Base-by-base conservation (phyloP, 371 early-diverging fungal genomes). In the Gilbertella persicaria region DNA sequence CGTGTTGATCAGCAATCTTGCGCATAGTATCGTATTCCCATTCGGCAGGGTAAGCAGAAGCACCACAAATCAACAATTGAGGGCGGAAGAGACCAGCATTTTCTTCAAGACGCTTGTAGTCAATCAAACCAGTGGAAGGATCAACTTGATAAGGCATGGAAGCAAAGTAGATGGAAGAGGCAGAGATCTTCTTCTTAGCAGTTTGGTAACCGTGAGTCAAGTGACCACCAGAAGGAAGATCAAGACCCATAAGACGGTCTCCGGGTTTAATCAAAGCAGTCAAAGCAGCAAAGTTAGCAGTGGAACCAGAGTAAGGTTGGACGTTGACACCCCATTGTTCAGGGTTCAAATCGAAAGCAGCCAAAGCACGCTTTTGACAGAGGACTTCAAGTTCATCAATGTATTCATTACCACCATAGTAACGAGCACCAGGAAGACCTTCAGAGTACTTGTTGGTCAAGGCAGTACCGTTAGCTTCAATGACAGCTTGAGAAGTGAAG, bases 121-220 rank as follows among this genome's bases (percentile, higher is more conserved):
- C 99, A 51, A 99, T 89, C 39, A 88, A 48, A 38, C 99, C 99
- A 33, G 94, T 96, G 51, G 80, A 66, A 47, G 79, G 66, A 69
- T 94, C 86, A 10, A 95, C 89, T 62, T 91, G 93, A 82, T 99
- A 99, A 29, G 98, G 98, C 92, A 96, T 90, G 25, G 97, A 94
- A 76, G 96, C 92, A 82, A 99, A 99, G 84, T 96, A 99, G 64
- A 94, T 89, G 43, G 98, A 97, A 48, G 94, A 90, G 46, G 95
- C 87, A 29, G 98, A 98, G 68, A 99, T 95, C 87, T 99, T 99
- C 86, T 95, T 98, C 79, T 95, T 97, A 80, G 88, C 89, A 17
- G 99, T 99, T 83, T 99, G 98, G 84, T 96, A 99, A 29, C 99
- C 99, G 83, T 99, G 99, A 35, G 99, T 97, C 81, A 99, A 88